phyloP scores from a whole-genome alignment of 2,329 filamentous ascomycete genomes.

The Kalmusia sp. region DNA sequence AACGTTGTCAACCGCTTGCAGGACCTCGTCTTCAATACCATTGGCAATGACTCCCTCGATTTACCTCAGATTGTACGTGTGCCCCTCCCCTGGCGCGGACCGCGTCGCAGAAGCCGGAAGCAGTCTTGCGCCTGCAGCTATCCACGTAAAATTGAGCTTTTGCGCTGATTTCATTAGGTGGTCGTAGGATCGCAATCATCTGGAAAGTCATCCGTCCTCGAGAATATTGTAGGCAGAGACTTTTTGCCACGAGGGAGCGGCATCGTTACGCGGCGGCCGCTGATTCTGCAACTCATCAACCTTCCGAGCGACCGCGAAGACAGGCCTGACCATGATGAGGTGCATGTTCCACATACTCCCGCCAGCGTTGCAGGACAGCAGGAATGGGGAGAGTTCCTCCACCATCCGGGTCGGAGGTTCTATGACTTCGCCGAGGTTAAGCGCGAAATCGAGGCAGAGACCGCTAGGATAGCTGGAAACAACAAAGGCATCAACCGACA shows the following conservation, averaged over 20 bases:
- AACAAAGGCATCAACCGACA: constrained; percentile 99
- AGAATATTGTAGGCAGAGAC: constrained; percentile 98
- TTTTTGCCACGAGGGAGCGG: constrained; percentile 96
- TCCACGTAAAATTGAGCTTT: not conserved
- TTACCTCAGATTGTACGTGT: constrained; percentile 97
- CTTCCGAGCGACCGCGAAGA: constrained; percentile 78
- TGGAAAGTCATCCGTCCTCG: constrained; percentile 96
- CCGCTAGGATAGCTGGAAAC: constrained; percentile 88
- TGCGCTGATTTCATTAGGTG: constrained; percentile 66
- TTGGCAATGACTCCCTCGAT: constrained; percentile 97
- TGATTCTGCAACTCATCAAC: constrained; percentile 98
- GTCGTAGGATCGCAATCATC: constrained; percentile 98
- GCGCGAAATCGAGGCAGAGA: constrained; percentile 96
- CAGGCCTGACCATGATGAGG: constrained; percentile 68
- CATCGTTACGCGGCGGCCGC: constrained; percentile 91
- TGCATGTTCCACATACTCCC: constrained; percentile 76
- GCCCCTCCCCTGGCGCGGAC: constrained; percentile 43
- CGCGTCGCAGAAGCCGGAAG: constrained; percentile 14
- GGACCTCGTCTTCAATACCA: constrained; percentile 99
- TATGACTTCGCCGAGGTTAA: constrained; percentile 93
- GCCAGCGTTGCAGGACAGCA: constrained; percentile 72
- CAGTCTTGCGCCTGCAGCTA: not conserved
- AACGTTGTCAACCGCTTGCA: constrained; percentile 97
- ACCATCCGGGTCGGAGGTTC: constrained; percentile 87
- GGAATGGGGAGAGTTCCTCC: constrained; percentile 95